These are phyloP conservation scores for Scutellaria baicalensis DNA, from an alignment of 257 asterid genomes.

Conservation along the genomic window DNA sequence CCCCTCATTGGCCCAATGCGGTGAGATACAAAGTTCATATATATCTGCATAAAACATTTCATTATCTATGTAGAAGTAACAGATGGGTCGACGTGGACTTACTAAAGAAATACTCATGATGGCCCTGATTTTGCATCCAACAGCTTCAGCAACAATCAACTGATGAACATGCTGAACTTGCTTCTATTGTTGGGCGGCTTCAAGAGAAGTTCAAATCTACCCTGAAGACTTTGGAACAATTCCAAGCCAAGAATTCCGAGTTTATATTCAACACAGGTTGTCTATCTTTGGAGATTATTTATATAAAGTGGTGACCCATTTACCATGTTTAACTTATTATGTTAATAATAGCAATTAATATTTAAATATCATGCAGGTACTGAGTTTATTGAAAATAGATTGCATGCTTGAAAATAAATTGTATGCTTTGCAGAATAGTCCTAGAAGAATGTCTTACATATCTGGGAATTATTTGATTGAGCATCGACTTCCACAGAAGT, in stretches of 20 bases:
- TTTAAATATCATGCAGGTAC: too few species aligned
- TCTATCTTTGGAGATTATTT: slow-evolving; percentile 1
- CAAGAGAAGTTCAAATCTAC: slow-evolving; percentile 51
- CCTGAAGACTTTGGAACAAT: slow-evolving; percentile 46
- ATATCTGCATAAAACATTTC: neutral
- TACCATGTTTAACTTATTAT: neutral
- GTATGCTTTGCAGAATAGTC: too few species aligned
- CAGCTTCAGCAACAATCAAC: slow-evolving; percentile 56
- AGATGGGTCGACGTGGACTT: neutral
- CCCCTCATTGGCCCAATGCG: slow-evolving; percentile 52
- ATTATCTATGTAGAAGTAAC: neutral
- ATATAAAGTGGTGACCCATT: neutral
- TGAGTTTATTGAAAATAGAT: too few species aligned
- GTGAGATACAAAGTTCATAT: slow-evolving; percentile 36
- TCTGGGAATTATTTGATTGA: too few species aligned
- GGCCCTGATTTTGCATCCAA: neutral
- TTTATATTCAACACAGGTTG: slow-evolving; percentile 78
- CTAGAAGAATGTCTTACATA: too few species aligned
- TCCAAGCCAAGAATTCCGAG: slow-evolving; percentile 80
- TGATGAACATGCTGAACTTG: slow-evolving; percentile 47
- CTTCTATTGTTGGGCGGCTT: slow-evolving; percentile 44
- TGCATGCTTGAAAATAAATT: too few species aligned
- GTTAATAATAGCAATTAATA: neutral
- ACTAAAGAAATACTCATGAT: neutral
- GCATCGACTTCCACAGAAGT: too few species aligned